Base-by-base conservation (phyloP, 1,284 basidiomycete species). In the Bjerkandera adusta region DNA sequence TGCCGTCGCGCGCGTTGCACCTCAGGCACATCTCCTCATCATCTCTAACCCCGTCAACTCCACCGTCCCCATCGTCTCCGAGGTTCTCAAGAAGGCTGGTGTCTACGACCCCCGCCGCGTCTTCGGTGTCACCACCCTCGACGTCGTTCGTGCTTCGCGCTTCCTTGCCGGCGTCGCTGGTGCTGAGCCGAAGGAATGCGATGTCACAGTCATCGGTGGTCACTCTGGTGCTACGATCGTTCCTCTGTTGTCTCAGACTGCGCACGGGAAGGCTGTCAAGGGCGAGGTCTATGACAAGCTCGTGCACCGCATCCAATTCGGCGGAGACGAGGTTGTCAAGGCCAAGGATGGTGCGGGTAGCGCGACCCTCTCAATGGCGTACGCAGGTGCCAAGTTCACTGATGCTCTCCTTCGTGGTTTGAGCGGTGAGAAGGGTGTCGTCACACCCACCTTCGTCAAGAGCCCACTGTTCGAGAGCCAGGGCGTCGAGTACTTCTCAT, bases 31-130 rank as follows among this genome's bases (percentile, higher is more conserved):
- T 73, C 79, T 99, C 62, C 83, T 92, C 60, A 86, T 99, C 73
- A 99, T 99, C 72, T 97, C 95, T 58, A 97, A 97, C 81, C 91
- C 89, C 47, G 90, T 92, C 71, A 88, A 92, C 80, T 91, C 88
- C 52, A 98, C 96, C 58, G 97, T 99, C 47, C 97, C 97, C 63
- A 97, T 99, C 64, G 93, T 97, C 59, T 93, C 94, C 50, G 83
- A 87, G 64, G 90, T 90, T 50, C 85, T 97, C 69, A 86, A 92
- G 75, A 92, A 94, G 72, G 89, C 89, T 24, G 94, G 94, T 57
- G 91, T 92, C 54, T 98, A 92, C 75, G 85, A 99, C 77, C 92
- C 94, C 54, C 71, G 64, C 36, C 81, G 74, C 49, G 59, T 89
- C 55, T 88, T 87, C 61, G 86, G 96, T 81, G 89, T 99, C 57